Evolutionary conservation across 2,329 filamentous ascomycete species (phyloP).

Genomic region (Trichoderma pleuroti): DNA sequence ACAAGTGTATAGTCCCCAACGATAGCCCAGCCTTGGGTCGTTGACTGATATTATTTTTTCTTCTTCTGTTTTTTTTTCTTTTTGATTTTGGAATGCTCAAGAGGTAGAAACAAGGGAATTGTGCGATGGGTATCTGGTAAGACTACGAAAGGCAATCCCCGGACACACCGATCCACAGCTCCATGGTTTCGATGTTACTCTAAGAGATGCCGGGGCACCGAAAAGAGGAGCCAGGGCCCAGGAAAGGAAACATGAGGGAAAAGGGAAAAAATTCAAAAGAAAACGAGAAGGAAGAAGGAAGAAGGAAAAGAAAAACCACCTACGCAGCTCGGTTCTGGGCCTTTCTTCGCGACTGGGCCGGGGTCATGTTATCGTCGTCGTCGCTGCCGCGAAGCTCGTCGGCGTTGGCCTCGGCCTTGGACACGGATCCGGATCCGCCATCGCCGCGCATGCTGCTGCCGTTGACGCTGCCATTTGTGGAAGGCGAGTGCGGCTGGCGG

Average conservation of each 20-base stretch:
- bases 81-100: background rate
- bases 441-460: slow-evolving; percentile 21
- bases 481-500: slow-evolving; percentile 25
- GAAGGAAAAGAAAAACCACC: slow-evolving; percentile 30
- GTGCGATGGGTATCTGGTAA: background rate
- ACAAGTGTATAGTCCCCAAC: background rate
- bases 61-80: background rate
- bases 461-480: slow-evolving; percentile 23
- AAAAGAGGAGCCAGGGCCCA: background rate
- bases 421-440: background rate
- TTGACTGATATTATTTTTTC: background rate
- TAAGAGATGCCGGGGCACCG: background rate
- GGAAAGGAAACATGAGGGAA: background rate
- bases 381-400: slow-evolving; percentile 47
- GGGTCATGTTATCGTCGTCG: slow-evolving; percentile 54
- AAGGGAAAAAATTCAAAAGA: background rate
- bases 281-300: background rate
- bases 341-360: slow-evolving; percentile 56
- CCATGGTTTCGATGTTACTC: background rate
- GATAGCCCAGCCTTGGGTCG: background rate
- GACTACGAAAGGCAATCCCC: background rate
- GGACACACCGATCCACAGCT: background rate
- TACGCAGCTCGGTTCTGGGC: slow-evolving; percentile 61
- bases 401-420: slow-evolving; percentile 38
- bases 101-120: background rate